These are phyloP conservation scores for Colletotrichum destructivum DNA, from an alignment of 2,329 filamentous ascomycete species.

Conservation along the genomic window DNA sequence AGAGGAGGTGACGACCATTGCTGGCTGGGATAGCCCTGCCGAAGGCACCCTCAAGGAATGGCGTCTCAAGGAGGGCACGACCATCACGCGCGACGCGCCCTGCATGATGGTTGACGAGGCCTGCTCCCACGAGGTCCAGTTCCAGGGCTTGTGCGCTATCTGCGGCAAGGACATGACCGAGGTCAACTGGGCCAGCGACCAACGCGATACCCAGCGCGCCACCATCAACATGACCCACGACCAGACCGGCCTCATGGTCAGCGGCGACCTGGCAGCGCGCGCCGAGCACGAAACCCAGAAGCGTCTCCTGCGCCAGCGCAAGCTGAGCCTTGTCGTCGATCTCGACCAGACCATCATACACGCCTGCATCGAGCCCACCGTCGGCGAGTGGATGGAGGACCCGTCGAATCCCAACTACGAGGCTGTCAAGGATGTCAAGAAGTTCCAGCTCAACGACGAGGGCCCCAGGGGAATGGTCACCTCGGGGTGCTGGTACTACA, in stretches of 20 bases:
- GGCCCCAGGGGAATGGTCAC: constrained; percentile 77
- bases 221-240: constrained; percentile 97
- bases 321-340: constrained; percentile 95
- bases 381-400: constrained; percentile 95
- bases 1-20: constrained; percentile 78
- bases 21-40: constrained; percentile 85
- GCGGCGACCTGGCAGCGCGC: constrained; percentile 82
- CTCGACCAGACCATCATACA: constrained; percentile 99
- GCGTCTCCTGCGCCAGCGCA: constrained; percentile 83
- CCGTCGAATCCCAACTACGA: constrained; percentile 90
- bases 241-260: constrained; percentile 89
- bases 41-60: constrained; percentile 86
- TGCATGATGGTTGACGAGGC: constrained; percentile 88
- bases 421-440: constrained; percentile 88
- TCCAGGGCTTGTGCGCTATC: constrained; percentile 88
- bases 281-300: constrained; percentile 90
- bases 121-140: constrained; percentile 92
- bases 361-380: constrained; percentile 95
- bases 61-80: constrained; percentile 79
- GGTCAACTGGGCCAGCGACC: constrained; percentile 86
- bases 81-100: constrained; percentile 71
- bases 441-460: constrained; percentile 92
- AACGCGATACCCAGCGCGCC: constrained; percentile 85
- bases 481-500: constrained; percentile 91
- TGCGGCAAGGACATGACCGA: constrained; percentile 98